Percentiles rank a stretch among this genome's conserved stretches.
These are phyloP conservation scores for Brassica nigra DNA, from an alignment of 345 rosid genomes.

Conservation along the genomic window DNA sequence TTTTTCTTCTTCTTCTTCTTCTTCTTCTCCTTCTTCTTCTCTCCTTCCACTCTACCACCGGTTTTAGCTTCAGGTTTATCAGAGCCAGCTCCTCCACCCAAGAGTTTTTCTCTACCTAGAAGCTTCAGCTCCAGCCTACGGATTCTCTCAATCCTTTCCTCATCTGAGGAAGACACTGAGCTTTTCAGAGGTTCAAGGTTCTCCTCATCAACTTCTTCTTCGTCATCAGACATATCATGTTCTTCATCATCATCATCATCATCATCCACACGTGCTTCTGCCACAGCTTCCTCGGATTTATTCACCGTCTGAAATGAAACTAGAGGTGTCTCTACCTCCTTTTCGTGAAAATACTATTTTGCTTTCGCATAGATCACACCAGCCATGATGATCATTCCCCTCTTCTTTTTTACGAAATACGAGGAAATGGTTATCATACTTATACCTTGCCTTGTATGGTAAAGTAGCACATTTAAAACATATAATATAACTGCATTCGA, in stretches of 20 bases:
- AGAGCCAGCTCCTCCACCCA: slow-evolving; percentile 27
- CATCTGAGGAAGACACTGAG: slow-evolving; percentile 16
- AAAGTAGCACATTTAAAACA: too few relatives aligned
- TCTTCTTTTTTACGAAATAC: too few relatives aligned
- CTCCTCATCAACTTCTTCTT: slow-evolving; percentile 42
- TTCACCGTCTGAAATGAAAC: slow-evolving; percentile 14
- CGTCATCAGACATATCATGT: slow-evolving; percentile 26
- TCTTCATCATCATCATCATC: slow-evolving; percentile 16
- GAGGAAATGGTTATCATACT: too few relatives aligned
- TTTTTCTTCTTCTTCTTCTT: slow-evolving; percentile 47
- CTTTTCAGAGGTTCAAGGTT: slow-evolving; percentile 37
- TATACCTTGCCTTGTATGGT: too few relatives aligned
- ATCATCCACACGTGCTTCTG: slow-evolving; percentile 29
- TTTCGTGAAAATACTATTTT: too few relatives aligned
- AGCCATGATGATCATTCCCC: too few relatives aligned
- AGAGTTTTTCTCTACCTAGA: slow-evolving; percentile 33
- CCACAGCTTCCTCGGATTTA: slow-evolving; percentile 23
- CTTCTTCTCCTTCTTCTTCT: slow-evolving; percentile 32
- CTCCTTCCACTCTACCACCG: slow-evolving; percentile 15
- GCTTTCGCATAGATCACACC: too few relatives aligned
- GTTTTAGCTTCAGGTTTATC: slow-evolving; percentile 6
- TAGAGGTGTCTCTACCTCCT: neutral
- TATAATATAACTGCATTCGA: too few relatives aligned
- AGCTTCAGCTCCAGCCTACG: slow-evolving; percentile 37
- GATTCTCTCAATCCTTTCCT: slow-evolving; percentile 33